Base-by-base conservation (phyloP, 1,139 yeast species). In the Blastobotrys buckinghamii region DNA sequence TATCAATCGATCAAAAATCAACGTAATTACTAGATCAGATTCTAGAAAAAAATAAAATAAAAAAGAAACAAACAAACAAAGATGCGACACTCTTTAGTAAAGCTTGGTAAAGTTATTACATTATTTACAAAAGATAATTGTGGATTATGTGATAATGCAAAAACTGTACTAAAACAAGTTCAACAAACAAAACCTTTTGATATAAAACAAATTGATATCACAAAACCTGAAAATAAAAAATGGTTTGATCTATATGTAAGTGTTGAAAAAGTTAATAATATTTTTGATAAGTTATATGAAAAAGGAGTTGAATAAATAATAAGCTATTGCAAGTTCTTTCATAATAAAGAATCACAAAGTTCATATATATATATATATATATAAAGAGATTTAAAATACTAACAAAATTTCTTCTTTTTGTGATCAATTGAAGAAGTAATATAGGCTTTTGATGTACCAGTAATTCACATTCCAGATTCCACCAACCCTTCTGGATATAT, bases 401-500 rank as follows among this genome's bases (percentile, higher is more conserved):
- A n/a, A n/a, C n/a, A n/a, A n/a, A n/a, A n/a, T n/a, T n/a, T n/a
- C n/a, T n/a, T n/a, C n/a, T n/a, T n/a, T n/a, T n/a, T n/a, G n/a
- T n/a, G n/a, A n/a, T n/a, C n/a, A n/a, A n/a, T 22, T 22, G 24
- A 22, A 22, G 24, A 22, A 7, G 7, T 5, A 7, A 22, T 12
- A 27, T 41, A 64, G 67, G 84, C 95, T 55, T 88, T 81, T 65
- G 97, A 90, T 62, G 90, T 89, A 1, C 97, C 97, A 0, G 97
- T 90, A 0, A 66, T 88, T 37, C 96, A 89, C 61, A 72, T 87
- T 16, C 65, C 79, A 51, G 68, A 68, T 2, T 72, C 66, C 6
- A 55, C 56, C 22, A 52, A 50, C 4, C 73, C 72, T 43, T 66
- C 62, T 36, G 70, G 75, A 44, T 74, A 82, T 4, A 73, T 75